These are phyloP conservation scores for Bjerkandera adusta DNA, from an alignment of 1,284 basidiomycete species.

Conservation along the genomic window DNA sequence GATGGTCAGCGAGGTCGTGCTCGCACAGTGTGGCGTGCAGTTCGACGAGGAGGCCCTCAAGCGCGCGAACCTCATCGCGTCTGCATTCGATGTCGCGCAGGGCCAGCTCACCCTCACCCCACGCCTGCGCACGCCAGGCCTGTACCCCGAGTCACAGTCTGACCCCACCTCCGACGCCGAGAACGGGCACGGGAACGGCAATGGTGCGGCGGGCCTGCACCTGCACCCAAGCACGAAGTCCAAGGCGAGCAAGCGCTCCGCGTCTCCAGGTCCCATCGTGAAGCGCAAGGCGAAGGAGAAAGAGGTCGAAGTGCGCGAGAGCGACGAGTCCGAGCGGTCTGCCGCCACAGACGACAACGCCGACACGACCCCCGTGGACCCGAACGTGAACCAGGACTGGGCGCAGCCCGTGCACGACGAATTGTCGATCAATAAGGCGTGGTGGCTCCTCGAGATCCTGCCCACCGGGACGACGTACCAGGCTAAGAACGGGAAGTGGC, in stretches of 20 bases:
- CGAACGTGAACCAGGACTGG: constrained; percentile 22
- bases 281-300: constrained; percentile 1
- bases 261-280: no score
- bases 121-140: not conserved
- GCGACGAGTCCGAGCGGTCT: not conserved
- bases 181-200: not conserved
- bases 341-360: constrained; percentile 1
- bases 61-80: constrained; percentile 31
- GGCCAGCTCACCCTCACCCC: constrained; percentile 14
- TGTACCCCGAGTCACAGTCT: not conserved
- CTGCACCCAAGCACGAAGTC: not conserved
- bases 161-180: not conserved
- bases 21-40: constrained; percentile 46
- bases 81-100: constrained; percentile 21
- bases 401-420: constrained; percentile 36
- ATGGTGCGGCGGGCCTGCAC: not conserved
- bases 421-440: constrained; percentile 28
- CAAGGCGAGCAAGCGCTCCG: not conserved
- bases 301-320: not conserved
- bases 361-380: constrained; percentile 8
- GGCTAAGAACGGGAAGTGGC: constrained; percentile 34
- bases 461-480: constrained; percentile 37
- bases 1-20: constrained; percentile 63
- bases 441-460: constrained; percentile 45
- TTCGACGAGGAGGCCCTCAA: constrained; percentile 45